Base-by-base conservation (phyloP, 1,284 basidiomycete genomes). In the Testicularia cyperi region DNA sequence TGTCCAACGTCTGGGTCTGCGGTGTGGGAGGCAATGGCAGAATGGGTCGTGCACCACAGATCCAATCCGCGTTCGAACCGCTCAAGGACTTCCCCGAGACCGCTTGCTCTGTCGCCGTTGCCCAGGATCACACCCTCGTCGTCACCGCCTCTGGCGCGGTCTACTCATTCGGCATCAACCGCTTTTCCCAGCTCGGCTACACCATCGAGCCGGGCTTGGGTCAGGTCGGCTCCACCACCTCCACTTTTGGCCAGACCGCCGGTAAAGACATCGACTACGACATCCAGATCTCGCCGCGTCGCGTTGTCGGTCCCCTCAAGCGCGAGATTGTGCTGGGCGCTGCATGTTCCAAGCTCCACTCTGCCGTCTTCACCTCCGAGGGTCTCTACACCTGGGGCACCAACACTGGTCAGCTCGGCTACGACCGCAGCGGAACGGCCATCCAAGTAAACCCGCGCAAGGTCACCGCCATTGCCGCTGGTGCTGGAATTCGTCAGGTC, bases 351-450 rank as follows among this genome's bases (percentile, higher is more conserved):
- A 87, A 88, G 70, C 85, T 85, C 19, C 88, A 90, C 19, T 91
- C 88, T 16, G 91, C 85, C 2, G 94, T 90, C 73, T 98, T 90
- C 86, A 95, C 92, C 0, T 74, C 75, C 4, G 82, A 83, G 14
- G 83, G 86, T n/a, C 83, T 97, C 0, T 96, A 85, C 78, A 95
- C 92, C 0, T 98, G 92, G 92, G 95, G 94, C 0, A 91, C 88
- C 19, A 96, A 97, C 77, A 83, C 83, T 24, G 95, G 95, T 0
- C 95, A 98, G 75, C 81, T 98, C 4, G 92, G 92, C 48, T 78
- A 78, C 68, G 71, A 72, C n/a, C 52, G 61, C 15, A 56, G 47
- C 33, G 81, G 87, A 0, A 88, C 87, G 32, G 85, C 88, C 0
- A 80, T 88, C 0, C 94, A 97, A 76, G 76, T 88, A 2, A 72